Conservation (phyloP, 202 grass and related monocot species). For the Schoenoplectus triqueter region DNA sequence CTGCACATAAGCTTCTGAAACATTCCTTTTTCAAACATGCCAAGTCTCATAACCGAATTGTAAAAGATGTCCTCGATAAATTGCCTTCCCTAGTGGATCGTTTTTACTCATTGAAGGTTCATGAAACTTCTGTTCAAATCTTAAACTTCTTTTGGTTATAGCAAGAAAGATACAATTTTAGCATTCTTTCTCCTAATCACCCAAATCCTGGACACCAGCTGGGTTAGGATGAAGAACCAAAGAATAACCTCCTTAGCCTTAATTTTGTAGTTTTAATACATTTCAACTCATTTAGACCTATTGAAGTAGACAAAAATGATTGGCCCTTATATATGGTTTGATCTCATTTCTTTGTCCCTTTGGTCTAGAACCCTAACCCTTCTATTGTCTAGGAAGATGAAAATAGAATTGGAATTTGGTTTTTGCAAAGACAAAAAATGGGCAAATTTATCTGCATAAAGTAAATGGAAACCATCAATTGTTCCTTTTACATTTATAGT, state of each 20-base stretch:
- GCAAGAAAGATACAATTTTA: not conserved
- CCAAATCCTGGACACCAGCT: not conserved
- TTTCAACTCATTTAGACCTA: not conserved
- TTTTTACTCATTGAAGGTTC: slow-evolving; percentile 68
- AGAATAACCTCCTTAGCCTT: not conserved
- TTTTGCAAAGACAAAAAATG: not conserved
- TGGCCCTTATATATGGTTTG: not conserved
- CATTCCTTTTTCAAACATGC: slow-evolving; percentile 83
- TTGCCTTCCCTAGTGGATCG: slow-evolving; percentile 71
- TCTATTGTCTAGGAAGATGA: slow-evolving; percentile 6
- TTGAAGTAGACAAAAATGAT: not conserved
- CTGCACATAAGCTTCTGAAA: slow-evolving; percentile 66
- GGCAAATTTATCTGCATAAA: not conserved
- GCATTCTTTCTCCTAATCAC: not conserved
- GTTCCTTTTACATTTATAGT: not conserved
- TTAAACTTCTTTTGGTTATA: not conserved
- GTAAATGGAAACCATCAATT: not conserved
- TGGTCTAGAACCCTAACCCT: not conserved
- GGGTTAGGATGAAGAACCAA: not conserved
- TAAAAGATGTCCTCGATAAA: slow-evolving; percentile 71
- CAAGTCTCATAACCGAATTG: slow-evolving; percentile 56
- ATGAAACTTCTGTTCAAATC: not conserved
- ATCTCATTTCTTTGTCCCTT: not conserved
- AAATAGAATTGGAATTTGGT: not conserved
- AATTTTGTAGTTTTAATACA: not conserved